Conservation (phyloP, 257 asterid species). For the Mentha longifolia region DNA sequence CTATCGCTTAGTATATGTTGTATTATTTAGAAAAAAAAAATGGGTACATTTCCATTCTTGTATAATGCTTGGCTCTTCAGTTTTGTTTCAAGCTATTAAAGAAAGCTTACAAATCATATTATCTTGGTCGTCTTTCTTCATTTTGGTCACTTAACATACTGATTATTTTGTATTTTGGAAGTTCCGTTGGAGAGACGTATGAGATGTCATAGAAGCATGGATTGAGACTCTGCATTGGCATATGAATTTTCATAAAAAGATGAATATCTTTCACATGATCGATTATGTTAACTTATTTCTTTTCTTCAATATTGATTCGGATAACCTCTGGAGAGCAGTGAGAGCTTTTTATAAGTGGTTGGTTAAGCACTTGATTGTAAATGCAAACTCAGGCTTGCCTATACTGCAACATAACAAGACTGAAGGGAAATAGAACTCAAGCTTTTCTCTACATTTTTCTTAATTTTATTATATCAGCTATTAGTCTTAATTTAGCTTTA, state of each 20-base stretch:
- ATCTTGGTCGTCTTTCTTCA: neutral
- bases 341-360: neutral
- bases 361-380: constrained; percentile 6
- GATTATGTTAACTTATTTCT: neutral
- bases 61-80: constrained; percentile 2
- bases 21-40: too few relatives aligned
- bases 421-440: neutral
- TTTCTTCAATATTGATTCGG: neutral
- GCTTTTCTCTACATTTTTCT: neutral
- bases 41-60: neutral
- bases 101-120: neutral
- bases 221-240: too few relatives aligned
- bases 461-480: neutral
- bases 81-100: neutral
- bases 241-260: neutral
- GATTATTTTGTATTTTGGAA: too few relatives aligned
- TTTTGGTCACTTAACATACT: neutral
- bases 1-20: constrained; percentile 1
- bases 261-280: constrained; percentile 1
- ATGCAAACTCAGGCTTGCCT: neutral
- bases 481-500: neutral
- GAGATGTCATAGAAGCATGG: too few relatives aligned
- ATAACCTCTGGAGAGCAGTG: neutral
- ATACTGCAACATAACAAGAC: neutral
- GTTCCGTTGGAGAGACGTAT: too few relatives aligned